A percentile compares a stretch with the other conserved stretches of the same genome.
Conservation (phyloP, 345 rosid species). For the Boechera stricta region DNA sequence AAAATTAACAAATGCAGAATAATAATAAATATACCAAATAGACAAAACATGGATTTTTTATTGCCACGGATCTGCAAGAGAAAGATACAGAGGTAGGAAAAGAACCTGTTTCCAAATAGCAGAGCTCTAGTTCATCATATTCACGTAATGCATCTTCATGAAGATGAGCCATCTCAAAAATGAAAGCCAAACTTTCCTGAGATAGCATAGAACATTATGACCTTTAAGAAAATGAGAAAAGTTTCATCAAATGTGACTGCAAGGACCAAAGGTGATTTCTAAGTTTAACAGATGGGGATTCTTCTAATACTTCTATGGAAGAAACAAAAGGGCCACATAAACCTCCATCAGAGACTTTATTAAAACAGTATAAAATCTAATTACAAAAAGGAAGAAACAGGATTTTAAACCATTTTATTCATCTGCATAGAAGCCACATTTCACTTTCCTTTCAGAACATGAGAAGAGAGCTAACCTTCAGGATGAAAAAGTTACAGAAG, state of each 20-base stretch:
- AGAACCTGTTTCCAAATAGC: conserved; percentile 93
- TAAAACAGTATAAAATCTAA: conserved; percentile 17
- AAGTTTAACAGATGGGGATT: conserved; percentile 20
- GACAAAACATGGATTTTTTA: neutral
- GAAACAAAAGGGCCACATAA: conserved; percentile 4
- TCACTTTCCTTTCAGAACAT: conserved; percentile 24
- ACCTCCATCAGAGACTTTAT: conserved; percentile 11
- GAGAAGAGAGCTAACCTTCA: conserved; percentile 73
- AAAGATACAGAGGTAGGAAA: conserved; percentile 23
- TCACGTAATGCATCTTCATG: conserved; percentile 96
- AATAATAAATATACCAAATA: neutral
- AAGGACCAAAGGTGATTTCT: conserved; percentile 22
- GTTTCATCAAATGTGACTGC: conserved; percentile 26
- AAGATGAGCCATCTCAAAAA: conserved; percentile 97
- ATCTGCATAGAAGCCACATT: conserved; percentile 20
- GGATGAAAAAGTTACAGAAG: conserved; percentile 94
- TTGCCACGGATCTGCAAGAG: conserved; percentile 9
- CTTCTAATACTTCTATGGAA: conserved; percentile 26
- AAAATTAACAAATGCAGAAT: too few relatives aligned
- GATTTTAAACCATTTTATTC: neutral
- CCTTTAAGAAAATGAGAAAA: conserved; percentile 37
- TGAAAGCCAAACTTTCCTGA: conserved; percentile 99
- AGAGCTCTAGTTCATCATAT: conserved; percentile 94
- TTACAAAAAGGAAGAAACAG: conserved; percentile 15
- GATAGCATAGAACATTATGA: conserved; percentile 36